These are phyloP conservation scores for Backusella mclennaniae DNA, from an alignment of 192 early-diverging fungal genomes.

Conservation along the genomic window DNA sequence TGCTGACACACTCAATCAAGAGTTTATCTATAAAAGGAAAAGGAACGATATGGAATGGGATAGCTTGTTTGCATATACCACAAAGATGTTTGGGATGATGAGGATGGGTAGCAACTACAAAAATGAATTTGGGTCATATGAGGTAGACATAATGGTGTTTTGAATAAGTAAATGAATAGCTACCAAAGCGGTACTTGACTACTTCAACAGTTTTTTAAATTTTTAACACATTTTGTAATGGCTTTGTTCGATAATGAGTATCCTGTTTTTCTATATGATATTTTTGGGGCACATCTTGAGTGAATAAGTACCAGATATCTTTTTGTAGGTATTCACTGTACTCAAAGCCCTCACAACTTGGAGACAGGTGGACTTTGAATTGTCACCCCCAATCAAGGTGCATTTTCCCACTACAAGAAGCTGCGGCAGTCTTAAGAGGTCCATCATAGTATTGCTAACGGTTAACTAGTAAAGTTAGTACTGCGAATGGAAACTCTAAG, in stretches of 20 bases:
- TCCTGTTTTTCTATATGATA: neutral
- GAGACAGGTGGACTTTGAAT: neutral
- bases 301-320: no score
- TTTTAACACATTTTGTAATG: neutral
- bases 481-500: neutral
- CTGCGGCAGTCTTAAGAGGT: neutral
- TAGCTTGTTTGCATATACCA: neutral
- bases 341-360: no score
- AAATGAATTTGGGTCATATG: neutral
- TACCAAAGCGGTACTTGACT: neutral
- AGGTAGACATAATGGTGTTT: neutral
- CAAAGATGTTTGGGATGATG: neutral
- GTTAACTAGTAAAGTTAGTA: neutral
- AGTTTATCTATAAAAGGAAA: constrained; percentile 1
- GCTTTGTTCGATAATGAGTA: neutral
- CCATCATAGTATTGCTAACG: no score
- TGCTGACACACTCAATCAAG: neutral
- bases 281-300: neutral
- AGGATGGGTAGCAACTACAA: neutral
- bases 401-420: neutral
- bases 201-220: neutral
- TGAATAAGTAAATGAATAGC: neutral
- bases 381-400: neutral
- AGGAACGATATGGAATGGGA: neutral
- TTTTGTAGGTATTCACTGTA: no score